Evolutionary conservation across 1,284 basidiomycete genomes (phyloP).

Genomic region (Marasmius oreades): DNA sequence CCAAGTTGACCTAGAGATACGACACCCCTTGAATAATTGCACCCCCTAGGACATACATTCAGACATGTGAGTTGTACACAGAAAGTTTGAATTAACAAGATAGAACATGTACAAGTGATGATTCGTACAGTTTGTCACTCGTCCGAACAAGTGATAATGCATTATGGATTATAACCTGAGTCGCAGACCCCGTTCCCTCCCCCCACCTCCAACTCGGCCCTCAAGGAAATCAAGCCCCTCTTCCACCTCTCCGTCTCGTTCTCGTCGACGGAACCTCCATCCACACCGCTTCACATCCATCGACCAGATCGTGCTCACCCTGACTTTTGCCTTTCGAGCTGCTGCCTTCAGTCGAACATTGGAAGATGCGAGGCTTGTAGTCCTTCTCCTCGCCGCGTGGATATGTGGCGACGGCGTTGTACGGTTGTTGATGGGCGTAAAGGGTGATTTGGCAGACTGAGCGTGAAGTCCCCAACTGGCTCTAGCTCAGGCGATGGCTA

Average conservation of each 20-base stretch:
- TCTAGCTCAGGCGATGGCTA: too few species aligned
- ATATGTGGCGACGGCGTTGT: neutral
- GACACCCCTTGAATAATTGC: neutral
- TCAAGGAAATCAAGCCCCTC: neutral
- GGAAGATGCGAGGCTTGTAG: neutral
- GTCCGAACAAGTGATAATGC: neutral
- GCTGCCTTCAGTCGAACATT: neutral
- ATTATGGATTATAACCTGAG: neutral
- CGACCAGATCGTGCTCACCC: neutral
- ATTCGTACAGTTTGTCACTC: neutral
- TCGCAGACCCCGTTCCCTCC: neutral
- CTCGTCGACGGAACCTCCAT: neutral
- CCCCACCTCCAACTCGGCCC: neutral
- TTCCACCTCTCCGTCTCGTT: constrained; percentile 1
- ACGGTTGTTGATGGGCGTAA: neutral
- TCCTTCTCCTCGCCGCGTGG: neutral
- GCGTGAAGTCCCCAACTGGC: too few species aligned
- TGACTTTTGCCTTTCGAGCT: neutral
- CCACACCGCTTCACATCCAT: neutral
- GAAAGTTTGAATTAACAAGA: neutral
- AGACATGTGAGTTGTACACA: neutral
- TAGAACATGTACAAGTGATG: neutral
- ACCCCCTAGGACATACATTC: neutral
- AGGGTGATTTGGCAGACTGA: too few species aligned
- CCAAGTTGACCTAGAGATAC: neutral